Evolutionary conservation across 768 basidiomycete genomes (phyloP).

Genomic region (Sarcodon sp.): DNA sequence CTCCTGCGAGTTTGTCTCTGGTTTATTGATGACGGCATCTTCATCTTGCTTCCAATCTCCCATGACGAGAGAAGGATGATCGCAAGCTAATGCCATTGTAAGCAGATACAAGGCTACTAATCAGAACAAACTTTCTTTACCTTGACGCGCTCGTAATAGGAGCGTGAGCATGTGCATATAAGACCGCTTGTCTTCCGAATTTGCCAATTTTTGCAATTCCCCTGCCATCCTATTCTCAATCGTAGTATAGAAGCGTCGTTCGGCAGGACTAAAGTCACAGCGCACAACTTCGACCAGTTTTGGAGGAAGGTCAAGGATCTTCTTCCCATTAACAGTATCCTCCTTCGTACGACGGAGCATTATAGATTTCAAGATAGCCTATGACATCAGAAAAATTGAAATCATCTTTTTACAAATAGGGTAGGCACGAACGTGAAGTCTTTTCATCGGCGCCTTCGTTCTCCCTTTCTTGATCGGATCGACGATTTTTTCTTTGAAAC

Average conservation of each 20-base stretch:
- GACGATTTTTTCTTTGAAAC: constrained; percentile 69
- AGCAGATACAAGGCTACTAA: background rate
- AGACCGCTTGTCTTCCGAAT: constrained; percentile 26
- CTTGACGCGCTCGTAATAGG: constrained; percentile 80
- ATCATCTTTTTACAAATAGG: background rate
- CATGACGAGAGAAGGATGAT: constrained; percentile 75
- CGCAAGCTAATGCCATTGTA: constrained; percentile 48
- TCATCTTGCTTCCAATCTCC: constrained; percentile 63
- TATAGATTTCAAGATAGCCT: constrained; percentile 72
- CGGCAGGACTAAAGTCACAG: constrained; percentile 67
- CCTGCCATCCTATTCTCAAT: constrained; percentile 56
- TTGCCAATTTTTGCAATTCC: constrained; percentile 37
- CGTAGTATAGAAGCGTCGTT: constrained; percentile 67
- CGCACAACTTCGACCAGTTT: constrained; percentile 59
- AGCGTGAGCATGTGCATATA: constrained; percentile 64
- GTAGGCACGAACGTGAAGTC: constrained; percentile 47
- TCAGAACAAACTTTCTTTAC: constrained; percentile 23
- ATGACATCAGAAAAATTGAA: background rate
- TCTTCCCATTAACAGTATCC: constrained; percentile 62
- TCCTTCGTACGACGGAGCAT: constrained; percentile 87
- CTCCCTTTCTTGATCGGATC: constrained; percentile 66
- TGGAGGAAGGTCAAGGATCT: constrained; percentile 68
- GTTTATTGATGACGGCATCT: constrained; percentile 63
- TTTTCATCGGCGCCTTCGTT: constrained; percentile 63
- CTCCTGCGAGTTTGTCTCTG: constrained; percentile 35